Percentiles rank a stretch among this genome's conserved stretches.
Evolutionary conservation across 2,329 filamentous ascomycete genomes (phyloP).

Genomic region (Lasiodiplodia gonubiensis): DNA sequence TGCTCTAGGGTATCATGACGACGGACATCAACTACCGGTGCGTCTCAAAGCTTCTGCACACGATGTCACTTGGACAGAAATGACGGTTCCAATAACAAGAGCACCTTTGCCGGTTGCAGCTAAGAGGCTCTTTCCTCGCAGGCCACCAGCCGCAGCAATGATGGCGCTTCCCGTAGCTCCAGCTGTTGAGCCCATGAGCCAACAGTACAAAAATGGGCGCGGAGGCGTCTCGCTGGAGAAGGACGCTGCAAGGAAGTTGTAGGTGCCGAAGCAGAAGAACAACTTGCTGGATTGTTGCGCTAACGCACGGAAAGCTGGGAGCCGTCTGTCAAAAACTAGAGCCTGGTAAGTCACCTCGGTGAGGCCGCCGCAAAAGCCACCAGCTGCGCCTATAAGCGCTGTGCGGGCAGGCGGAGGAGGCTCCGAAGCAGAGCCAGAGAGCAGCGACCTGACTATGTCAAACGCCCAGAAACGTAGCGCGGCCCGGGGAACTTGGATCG

Average conservation of each 20-base stretch:
- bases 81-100: not conserved
- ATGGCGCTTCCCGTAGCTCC: not conserved
- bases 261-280: not conserved
- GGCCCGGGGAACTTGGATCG: not conserved
- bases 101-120: not conserved
- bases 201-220: not conserved
- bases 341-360: not conserved
- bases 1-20: not conserved
- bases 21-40: not conserved
- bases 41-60: not conserved
- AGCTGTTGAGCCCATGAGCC: not conserved
- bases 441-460: not conserved
- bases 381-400: not conserved
- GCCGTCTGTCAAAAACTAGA: not conserved
- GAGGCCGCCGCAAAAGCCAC: not conserved
- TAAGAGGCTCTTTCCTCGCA: not conserved
- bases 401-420: not conserved
- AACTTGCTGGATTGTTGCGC: not conserved
- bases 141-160: not conserved
- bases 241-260: not conserved
- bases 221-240: not conserved
- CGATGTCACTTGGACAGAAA: not conserved
- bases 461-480: not conserved
- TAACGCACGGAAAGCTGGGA: not conserved
- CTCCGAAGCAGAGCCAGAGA: not conserved